These are phyloP conservation scores for Lactifluus volemus DNA, from an alignment of 768 basidiomycete genomes.

Conservation along the genomic window DNA sequence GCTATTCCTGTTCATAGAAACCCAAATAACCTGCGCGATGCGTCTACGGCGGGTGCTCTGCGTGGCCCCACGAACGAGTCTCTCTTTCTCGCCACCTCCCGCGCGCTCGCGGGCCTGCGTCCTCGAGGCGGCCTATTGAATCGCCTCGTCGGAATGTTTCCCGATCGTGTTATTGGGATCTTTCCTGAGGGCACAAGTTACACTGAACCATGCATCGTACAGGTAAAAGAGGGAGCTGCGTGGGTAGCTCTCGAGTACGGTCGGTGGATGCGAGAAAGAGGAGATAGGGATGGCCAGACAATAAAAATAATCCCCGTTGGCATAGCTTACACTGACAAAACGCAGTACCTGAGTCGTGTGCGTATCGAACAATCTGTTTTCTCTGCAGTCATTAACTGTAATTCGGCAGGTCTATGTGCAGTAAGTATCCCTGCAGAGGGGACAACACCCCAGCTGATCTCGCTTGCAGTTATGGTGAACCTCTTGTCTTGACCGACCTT, in stretches of 20 bases:
- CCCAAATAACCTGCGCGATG: constrained; percentile 74
- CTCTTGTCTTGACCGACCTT: constrained; percentile 67
- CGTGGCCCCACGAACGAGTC: constrained; percentile 2
- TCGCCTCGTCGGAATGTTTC: background rate
- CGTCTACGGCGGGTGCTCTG: background rate
- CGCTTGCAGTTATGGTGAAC: constrained; percentile 59
- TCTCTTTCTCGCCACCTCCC: constrained; percentile 84
- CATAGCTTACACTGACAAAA: constrained; percentile 66
- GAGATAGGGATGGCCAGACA: constrained; percentile 30
- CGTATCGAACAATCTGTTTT: constrained; percentile 25
- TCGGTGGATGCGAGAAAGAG: constrained; percentile 59
- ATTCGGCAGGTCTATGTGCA: background rate
- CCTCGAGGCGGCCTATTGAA: constrained; percentile 8
- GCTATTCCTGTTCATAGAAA: constrained; percentile 96
- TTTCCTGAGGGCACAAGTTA: constrained; percentile 96
- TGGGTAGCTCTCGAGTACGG: constrained; percentile 93
- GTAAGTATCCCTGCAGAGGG: background rate
- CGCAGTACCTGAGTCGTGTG: constrained; percentile 82
- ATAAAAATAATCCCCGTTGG: constrained; percentile 62
- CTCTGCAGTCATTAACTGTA: background rate
- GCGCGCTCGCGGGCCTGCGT: constrained; percentile 70
- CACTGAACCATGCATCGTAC: constrained; percentile 88
- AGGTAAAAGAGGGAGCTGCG: constrained; percentile 89
- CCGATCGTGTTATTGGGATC: constrained; percentile 57
- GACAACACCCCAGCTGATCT: background rate